Conservation (phyloP, 208 protist genomes). For the Leishmania arabica region DNA sequence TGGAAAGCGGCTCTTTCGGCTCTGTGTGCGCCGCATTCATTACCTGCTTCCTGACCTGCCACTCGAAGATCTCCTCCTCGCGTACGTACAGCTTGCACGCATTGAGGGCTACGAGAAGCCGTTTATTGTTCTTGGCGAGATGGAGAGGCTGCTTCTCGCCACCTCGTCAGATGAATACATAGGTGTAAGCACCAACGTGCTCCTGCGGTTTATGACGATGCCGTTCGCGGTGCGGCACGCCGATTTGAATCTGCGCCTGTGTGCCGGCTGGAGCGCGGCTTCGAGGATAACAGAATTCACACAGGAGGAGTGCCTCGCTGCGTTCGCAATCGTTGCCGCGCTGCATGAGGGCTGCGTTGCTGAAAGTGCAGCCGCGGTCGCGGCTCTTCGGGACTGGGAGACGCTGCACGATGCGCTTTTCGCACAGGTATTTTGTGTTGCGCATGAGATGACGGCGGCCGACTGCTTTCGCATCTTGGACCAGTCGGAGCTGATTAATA, state of each 20-base stretch:
- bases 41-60: constrained; percentile 43
- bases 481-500: constrained; percentile 53
- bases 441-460: constrained; percentile 27
- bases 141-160: constrained; percentile 35
- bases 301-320: constrained; percentile 25
- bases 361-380: constrained; percentile 15
- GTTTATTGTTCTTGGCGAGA: constrained; percentile 56
- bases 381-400: constrained; percentile 28
- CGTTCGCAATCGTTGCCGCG: constrained; percentile 18
- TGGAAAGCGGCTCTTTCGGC: constrained; percentile 38
- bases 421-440: constrained; percentile 51
- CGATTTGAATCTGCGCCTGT: constrained; percentile 16
- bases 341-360: constrained; percentile 16
- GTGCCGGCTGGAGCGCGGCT: constrained; percentile 11
- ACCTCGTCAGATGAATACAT: constrained; percentile 17
- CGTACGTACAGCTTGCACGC: constrained; percentile 36
- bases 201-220: constrained; percentile 38
- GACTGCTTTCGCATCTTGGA: constrained; percentile 59
- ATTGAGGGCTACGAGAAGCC: constrained; percentile 37
- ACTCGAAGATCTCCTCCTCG: constrained; percentile 39
- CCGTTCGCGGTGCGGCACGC: constrained; percentile 8
- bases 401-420: constrained; percentile 57
- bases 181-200: constrained; percentile 13
- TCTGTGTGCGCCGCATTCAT: constrained; percentile 54
- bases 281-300: constrained; percentile 30